A percentile compares a stretch with the other conserved stretches of the same genome.
These are phyloP conservation scores for Colletotrichum gigasporum DNA, from an alignment of 2,329 filamentous ascomycete genomes.

Conservation along the genomic window DNA sequence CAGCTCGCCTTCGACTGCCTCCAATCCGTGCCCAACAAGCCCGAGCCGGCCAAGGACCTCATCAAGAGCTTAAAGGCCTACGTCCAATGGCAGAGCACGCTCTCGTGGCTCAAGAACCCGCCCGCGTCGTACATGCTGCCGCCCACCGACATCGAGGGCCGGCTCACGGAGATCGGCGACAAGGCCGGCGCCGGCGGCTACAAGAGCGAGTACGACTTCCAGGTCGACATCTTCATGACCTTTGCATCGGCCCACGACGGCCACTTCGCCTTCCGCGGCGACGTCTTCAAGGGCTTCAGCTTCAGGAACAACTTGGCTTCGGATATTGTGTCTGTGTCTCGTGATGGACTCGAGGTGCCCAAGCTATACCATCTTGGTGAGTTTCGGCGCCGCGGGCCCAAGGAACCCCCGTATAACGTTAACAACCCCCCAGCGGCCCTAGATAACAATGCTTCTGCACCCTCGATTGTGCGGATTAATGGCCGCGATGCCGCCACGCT, in stretches of 20 bases:
- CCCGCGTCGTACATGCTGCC: slow-evolving; percentile 60
- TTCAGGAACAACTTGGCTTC: slow-evolving; percentile 45
- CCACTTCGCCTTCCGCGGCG: slow-evolving; percentile 67
- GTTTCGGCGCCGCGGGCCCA: slow-evolving; percentile 34
- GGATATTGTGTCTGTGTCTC: slow-evolving; percentile 66
- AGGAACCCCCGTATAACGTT: too few species aligned
- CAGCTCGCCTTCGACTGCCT: slow-evolving; percentile 48
- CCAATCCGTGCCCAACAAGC: slow-evolving; percentile 48
- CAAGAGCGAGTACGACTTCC: slow-evolving; percentile 63
- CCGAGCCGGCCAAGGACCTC: slow-evolving; percentile 43
- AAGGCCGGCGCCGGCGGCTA: slow-evolving; percentile 54
- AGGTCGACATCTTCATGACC: slow-evolving; percentile 61
- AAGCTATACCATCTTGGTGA: slow-evolving; percentile 63
- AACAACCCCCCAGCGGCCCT: too few species aligned
- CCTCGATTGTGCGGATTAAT: slow-evolving; percentile 64
- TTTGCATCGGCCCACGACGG: slow-evolving; percentile 67
- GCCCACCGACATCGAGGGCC: slow-evolving; percentile 55
- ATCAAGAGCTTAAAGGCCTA: slow-evolving; percentile 51
- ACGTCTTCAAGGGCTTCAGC: slow-evolving; percentile 61
- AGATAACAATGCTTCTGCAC: slow-evolving; percentile 35
- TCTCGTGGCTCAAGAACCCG: slow-evolving; percentile 59
- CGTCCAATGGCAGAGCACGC: slow-evolving; percentile 58
- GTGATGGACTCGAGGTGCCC: slow-evolving; percentile 66
- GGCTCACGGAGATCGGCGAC: slow-evolving; percentile 53
- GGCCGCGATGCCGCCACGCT: slow-evolving; percentile 61